Evolutionary conservation across 148 eudicot genomes (phyloP).

Genomic region (Persicaria maculosa): DNA sequence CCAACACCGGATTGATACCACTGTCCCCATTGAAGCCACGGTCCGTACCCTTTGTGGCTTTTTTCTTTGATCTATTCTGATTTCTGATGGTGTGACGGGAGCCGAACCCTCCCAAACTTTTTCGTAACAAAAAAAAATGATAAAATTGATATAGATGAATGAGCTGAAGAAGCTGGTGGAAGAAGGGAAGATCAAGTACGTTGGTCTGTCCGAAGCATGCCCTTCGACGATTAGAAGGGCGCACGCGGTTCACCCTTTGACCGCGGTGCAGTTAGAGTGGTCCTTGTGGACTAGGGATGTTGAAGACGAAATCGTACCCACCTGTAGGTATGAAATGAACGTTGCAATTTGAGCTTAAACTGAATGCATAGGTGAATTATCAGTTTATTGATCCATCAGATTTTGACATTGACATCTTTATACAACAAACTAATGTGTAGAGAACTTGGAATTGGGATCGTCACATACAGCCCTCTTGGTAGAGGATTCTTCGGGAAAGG

Average conservation of each 20-base stretch:
- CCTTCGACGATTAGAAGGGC: constrained; percentile 19
- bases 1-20: constrained; percentile 14
- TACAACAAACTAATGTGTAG: not conserved
- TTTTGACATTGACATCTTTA: not conserved
- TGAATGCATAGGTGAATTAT: no score
- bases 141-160: constrained; percentile 6
- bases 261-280: constrained; percentile 18
- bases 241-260: constrained; percentile 17
- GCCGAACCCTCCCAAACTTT: no score
- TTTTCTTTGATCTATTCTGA: not conserved
- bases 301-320: constrained; percentile 16
- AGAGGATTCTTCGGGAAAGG: constrained; percentile 7
- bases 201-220: constrained; percentile 14
- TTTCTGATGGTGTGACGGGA: no score
- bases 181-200: constrained; percentile 16
- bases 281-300: constrained; percentile 17
- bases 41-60: not conserved
- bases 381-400: not conserved
- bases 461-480: constrained; percentile 14
- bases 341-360: no score
- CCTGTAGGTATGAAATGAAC: constrained; percentile 9
- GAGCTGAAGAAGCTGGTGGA: constrained; percentile 19
- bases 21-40: constrained; percentile 17
- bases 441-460: constrained; percentile 16
- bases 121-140: no score